phyloP scores from a whole-genome alignment of 768 basidiomycete genomes.

The Macrolepiota dolichaula region DNA sequence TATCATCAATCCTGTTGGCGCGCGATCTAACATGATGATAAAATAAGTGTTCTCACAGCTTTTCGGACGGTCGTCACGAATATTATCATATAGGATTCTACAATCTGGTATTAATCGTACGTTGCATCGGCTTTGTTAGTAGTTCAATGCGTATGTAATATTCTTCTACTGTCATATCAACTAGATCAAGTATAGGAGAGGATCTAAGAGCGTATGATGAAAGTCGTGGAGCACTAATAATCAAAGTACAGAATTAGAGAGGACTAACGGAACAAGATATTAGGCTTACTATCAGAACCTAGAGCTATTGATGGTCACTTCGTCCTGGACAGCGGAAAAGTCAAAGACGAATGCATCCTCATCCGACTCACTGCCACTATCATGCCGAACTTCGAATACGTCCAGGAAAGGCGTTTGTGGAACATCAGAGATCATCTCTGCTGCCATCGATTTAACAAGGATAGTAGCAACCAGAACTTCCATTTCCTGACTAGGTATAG shows the following conservation, averaged over 20 bases:
- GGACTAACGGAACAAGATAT: slow-evolving; percentile 3
- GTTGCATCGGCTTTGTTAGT: slow-evolving; percentile 6
- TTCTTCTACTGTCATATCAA: slow-evolving; percentile 4
- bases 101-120: slow-evolving; percentile 11
- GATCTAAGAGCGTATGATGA: not conserved
- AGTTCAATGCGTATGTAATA: slow-evolving; percentile 10
- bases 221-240: not conserved
- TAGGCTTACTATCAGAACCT: not conserved
- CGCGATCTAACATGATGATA: too few relatives aligned
- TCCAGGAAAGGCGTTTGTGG: slow-evolving; percentile 82
- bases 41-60: too few relatives aligned
- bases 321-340: slow-evolving; percentile 32
- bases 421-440: slow-evolving; percentile 46
- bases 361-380: slow-evolving; percentile 46
- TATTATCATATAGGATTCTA: not conserved
- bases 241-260: not conserved
- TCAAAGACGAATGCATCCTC: slow-evolving; percentile 64
- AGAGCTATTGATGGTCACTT: not conserved
- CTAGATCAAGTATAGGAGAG: not conserved
- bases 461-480: slow-evolving; percentile 82
- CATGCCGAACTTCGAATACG: slow-evolving; percentile 60
- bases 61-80: too few relatives aligned
- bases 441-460: slow-evolving; percentile 71
- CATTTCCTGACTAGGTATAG: slow-evolving; percentile 54
- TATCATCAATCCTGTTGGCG: too few relatives aligned